These are phyloP conservation scores for Tolypocladium endophyticum DNA, from an alignment of 2,329 filamentous ascomycete species.

Conservation along the genomic window DNA sequence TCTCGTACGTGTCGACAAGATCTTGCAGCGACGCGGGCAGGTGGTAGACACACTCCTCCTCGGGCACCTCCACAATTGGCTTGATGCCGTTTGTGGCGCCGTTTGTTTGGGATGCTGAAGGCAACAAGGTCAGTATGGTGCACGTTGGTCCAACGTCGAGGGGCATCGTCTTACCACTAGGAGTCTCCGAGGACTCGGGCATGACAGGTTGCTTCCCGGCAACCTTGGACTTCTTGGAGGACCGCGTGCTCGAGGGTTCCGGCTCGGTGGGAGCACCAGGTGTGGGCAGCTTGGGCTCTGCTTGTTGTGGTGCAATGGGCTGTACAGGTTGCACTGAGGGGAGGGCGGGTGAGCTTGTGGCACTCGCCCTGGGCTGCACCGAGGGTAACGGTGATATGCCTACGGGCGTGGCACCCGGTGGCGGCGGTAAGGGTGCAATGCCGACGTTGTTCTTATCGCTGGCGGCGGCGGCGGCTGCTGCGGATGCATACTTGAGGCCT, in stretches of 20 bases:
- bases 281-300: conserved; percentile 22
- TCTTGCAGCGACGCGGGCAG: conserved; percentile 83
- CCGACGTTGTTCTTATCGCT: conserved; percentile 82
- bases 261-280: conserved; percentile 15
- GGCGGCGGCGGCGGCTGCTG: conserved; percentile 84
- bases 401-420: conserved; percentile 50
- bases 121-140: neutral
- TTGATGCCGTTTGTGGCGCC: conserved; percentile 42
- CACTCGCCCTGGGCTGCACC: conserved; percentile 43
- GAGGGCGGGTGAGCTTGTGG: conserved; percentile 42
- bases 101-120: conserved; percentile 34
- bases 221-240: conserved; percentile 29
- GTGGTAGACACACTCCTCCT: conserved; percentile 83
- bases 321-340: conserved; percentile 35
- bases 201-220: conserved; percentile 32
- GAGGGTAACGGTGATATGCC: conserved; percentile 38
- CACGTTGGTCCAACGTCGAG: too few relatives aligned
- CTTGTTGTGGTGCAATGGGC: conserved; percentile 17
- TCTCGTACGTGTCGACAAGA: conserved; percentile 82
- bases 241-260: conserved; percentile 17
- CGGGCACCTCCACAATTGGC: conserved; percentile 27
- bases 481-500: conserved; percentile 91
- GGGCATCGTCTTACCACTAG: conserved; percentile 27
- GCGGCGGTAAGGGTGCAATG: conserved; percentile 86
- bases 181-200: conserved; percentile 29